Conservation (phyloP, 2,329 filamentous ascomycete genomes). For the Cercospora citrullina region DNA sequence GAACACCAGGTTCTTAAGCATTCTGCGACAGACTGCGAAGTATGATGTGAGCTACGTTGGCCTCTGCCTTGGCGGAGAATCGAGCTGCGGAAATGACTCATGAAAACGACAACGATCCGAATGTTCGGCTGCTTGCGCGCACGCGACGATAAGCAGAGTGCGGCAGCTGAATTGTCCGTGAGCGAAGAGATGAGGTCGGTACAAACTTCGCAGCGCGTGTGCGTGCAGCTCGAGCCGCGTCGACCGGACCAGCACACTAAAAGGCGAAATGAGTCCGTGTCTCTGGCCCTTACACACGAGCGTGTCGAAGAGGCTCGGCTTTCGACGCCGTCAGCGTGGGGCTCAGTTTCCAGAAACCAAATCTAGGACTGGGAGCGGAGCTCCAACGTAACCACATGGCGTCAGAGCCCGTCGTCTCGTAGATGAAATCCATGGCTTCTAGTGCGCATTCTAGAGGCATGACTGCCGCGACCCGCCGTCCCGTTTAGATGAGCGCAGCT, state of each 20-base stretch:
- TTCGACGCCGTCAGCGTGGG: slow-evolving; percentile 11
- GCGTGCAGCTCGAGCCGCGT: neutral
- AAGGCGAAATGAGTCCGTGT: slow-evolving; percentile 20
- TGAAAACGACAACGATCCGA: neutral
- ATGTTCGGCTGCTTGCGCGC: neutral
- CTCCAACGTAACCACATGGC: slow-evolving; percentile 19
- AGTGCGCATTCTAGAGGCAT: slow-evolving; percentile 21
- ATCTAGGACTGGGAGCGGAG: slow-evolving; percentile 1
- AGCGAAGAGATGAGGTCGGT: slow-evolving; percentile 12
- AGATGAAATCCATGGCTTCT: slow-evolving; percentile 17
- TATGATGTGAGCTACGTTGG: neutral
- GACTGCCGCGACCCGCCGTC: slow-evolving; percentile 10
- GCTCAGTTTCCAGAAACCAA: slow-evolving; percentile 13
- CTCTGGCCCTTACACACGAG: slow-evolving; percentile 1
- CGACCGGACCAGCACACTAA: slow-evolving; percentile 1
- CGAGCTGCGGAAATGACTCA: neutral
- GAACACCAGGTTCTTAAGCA: neutral
- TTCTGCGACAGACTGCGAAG: neutral
- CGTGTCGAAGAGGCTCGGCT: slow-evolving; percentile 10
- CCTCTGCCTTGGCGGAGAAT: neutral
- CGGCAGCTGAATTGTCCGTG: neutral
- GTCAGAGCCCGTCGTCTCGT: slow-evolving; percentile 21
- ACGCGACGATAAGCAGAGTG: neutral
- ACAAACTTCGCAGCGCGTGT: slow-evolving; percentile 6
- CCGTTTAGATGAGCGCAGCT: slow-evolving; percentile 15